These are phyloP conservation scores for Emergomyces pasteurianus DNA, from an alignment of 2,329 filamentous ascomycete species.

Conservation along the genomic window DNA sequence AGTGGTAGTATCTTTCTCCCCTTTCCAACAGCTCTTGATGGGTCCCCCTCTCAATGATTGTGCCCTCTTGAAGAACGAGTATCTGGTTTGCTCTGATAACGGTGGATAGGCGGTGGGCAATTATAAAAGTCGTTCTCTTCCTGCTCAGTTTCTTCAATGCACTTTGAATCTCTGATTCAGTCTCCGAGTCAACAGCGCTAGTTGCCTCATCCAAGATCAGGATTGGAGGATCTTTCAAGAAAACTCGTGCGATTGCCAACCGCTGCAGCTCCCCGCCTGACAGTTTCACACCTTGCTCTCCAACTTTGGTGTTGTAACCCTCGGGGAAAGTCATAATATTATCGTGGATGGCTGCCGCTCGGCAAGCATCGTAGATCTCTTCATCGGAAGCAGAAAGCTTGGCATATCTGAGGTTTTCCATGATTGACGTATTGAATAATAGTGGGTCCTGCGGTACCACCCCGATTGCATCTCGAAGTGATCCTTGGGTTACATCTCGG, in stretches of 20 bases:
- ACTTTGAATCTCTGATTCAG: neutral
- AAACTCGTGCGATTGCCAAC: neutral
- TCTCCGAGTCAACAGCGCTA: neutral
- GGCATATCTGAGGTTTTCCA: neutral
- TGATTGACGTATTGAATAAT: neutral
- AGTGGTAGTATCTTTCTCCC: neutral
- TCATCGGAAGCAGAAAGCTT: neutral
- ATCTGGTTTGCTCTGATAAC: neutral
- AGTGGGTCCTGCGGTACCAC: neutral
- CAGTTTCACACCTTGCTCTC: neutral
- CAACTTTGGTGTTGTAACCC: neutral
- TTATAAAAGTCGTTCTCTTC: neutral
- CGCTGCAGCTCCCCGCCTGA: neutral
- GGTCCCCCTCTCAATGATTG: neutral
- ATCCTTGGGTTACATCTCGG: neutral
- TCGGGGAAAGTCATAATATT: neutral
- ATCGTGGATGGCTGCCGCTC: neutral
- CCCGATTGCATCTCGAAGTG: neutral
- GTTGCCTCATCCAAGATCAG: conserved; percentile 2
- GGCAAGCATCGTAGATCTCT: neutral
- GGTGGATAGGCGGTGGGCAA: neutral
- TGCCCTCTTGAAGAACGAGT: neutral
- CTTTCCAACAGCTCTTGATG: neutral
- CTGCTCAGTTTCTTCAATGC: neutral
- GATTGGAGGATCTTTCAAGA: neutral